phyloP scores from a whole-genome alignment of 805 yeast genomes.

The Lachancea sp. region DNA sequence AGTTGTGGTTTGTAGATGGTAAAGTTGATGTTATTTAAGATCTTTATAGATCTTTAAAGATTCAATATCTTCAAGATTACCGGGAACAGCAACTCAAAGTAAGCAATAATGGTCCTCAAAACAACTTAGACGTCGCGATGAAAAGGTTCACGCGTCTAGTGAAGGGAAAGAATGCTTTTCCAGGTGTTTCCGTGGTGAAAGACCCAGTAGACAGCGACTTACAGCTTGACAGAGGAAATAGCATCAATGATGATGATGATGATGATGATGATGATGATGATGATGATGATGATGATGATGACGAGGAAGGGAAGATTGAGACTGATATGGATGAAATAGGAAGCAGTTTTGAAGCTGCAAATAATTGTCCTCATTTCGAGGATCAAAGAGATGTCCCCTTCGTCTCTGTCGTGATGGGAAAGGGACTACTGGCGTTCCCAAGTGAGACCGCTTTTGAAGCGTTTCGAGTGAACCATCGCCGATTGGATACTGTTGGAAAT shows the following conservation, averaged over 20 bases:
- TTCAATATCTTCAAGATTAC: too few species aligned
- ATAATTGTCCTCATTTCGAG: constrained; percentile 25
- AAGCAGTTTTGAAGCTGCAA: constrained; percentile 16
- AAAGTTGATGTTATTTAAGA: too few species aligned
- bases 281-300: too few species aligned
- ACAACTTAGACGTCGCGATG: not conserved
- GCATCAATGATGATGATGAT: too few species aligned
- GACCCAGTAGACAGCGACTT: not conserved
- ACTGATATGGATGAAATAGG: too few species aligned
- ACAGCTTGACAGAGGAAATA: too few species aligned
- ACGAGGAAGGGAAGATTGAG: too few species aligned
- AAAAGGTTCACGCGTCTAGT: not conserved
- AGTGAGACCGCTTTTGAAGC: constrained; percentile 28
- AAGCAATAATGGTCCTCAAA: too few species aligned
- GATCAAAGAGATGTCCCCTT: constrained; percentile 30
- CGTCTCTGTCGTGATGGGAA: constrained; percentile 30
- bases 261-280: too few species aligned
- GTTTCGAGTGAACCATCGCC: constrained; percentile 26
- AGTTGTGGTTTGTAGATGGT: too few species aligned
- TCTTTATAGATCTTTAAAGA: too few species aligned
- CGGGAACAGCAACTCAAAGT: too few species aligned
- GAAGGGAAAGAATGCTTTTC: not conserved
- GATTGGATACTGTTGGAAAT: constrained; percentile 18
- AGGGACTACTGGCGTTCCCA: constrained; percentile 36
- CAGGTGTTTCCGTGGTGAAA: not conserved